A percentile compares a stretch with the other conserved stretches of the same genome.
Evolutionary conservation across 2,329 filamentous ascomycete genomes (phyloP).

Genomic region (Parascedosporium putredinis): DNA sequence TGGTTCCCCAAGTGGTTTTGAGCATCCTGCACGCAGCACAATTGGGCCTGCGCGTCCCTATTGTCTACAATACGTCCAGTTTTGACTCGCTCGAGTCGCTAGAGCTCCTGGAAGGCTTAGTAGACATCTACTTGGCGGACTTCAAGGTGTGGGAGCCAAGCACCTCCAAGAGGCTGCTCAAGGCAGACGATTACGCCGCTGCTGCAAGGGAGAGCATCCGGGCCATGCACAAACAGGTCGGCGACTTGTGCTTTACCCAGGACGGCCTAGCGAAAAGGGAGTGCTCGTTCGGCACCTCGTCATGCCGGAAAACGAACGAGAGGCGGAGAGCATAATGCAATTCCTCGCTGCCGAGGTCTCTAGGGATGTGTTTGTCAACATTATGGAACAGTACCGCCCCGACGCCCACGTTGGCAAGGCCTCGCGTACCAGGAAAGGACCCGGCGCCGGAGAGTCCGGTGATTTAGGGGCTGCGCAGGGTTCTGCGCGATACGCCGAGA

Average conservation of each 20-base stretch:
- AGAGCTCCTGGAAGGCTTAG: constrained; percentile 62
- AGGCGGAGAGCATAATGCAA: constrained; percentile 62
- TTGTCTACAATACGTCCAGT: constrained; percentile 77
- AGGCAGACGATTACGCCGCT: constrained; percentile 64
- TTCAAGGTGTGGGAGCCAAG: constrained; percentile 67
- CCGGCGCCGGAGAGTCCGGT: constrained; percentile 18
- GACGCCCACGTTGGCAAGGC: constrained; percentile 72
- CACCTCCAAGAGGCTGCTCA: constrained; percentile 62
- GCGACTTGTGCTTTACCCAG: constrained; percentile 69
- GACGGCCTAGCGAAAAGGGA: constrained; percentile 71
- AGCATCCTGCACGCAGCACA: constrained; percentile 65
- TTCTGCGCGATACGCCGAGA: constrained; percentile 62
- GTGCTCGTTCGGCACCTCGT: constrained; percentile 70
- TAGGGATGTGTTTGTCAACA: constrained; percentile 66
- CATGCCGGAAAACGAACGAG: constrained; percentile 71
- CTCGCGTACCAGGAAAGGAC: constrained; percentile 23
- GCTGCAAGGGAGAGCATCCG: constrained; percentile 67
- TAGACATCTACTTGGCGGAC: constrained; percentile 81
- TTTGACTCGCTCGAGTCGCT: constrained; percentile 69
- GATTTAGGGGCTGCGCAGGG: constrained; percentile 27
- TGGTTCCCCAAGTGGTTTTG: constrained; percentile 72
- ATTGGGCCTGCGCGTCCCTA: constrained; percentile 58
- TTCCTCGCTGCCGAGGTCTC: constrained; percentile 68
- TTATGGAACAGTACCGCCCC: constrained; percentile 84
- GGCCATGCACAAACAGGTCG: constrained; percentile 72